Evolutionary conservation across 2,329 filamentous ascomycete genomes (phyloP), one percentile per base, ranked within the genome.

Genomic region (Fusarium sororula): DNA sequence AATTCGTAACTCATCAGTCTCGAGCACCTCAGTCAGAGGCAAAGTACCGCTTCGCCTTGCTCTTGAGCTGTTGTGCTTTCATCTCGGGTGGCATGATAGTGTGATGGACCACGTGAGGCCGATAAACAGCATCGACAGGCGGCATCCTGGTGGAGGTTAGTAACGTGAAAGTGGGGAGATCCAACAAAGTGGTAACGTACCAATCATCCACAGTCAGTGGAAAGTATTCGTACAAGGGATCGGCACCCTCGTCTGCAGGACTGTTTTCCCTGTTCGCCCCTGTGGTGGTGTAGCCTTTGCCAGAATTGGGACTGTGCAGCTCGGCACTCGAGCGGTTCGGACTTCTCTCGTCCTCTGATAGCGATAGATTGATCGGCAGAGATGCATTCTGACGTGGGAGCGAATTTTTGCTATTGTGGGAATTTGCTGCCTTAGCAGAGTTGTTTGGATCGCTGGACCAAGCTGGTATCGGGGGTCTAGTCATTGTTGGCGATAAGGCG

Each of bases 181-280:
- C 24, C n/a, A 41, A 45, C 28, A 26, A 39, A 80, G 38, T 35
- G 35, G 41, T 26, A 53, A 62, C 83, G 78, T 81, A 89, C 93
- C 93, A 98, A 79, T 98, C 95, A 81, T 98, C 95, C 66, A 98
- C 84, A 55, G 93, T 95, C 22, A 98, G 86, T 0, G 95, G 95
- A 74, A 98, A 98, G 80, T 98, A 98, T 83, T 98, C 95, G 80
- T 98, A 98, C 24, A 98, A 85, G 74, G 95, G 85, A 82, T 98
- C 95, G 2, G 92, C 92, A 75, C 92, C 92, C 76, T 92, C 92
- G 77, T 97, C 94, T 73, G 91, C 84, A 39, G 93, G 87, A 79
- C 92, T 91, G 80, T 89, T 88, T 75, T 86, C 87, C 51, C 79
- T 75, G 59, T 82, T 82, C 28, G 83, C 82, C 9, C 79, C 82